These are phyloP conservation scores for Termitomyces sp. DNA, from an alignment of 768 basidiomycete species.

Conservation along the genomic window DNA sequence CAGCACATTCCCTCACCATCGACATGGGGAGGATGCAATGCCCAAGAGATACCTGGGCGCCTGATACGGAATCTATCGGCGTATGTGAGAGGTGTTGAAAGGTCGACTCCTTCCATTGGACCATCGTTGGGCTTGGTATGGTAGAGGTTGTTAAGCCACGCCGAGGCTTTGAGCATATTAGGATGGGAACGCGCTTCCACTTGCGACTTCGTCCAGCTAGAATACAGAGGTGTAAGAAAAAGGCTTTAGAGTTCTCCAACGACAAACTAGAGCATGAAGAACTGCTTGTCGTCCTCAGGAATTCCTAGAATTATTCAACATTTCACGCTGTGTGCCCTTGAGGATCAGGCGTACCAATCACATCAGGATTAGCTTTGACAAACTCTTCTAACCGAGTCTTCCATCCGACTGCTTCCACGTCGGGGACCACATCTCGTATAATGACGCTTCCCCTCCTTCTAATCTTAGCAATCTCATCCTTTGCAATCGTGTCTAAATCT, in stretches of 20 bases:
- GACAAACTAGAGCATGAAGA: slow-evolving; percentile 67
- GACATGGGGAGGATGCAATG: slow-evolving; percentile 37
- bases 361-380: slow-evolving; percentile 49
- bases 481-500: slow-evolving; percentile 42
- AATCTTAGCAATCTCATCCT: slow-evolving; percentile 43
- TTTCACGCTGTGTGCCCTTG: neutral
- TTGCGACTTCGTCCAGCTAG: slow-evolving; percentile 44
- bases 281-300: slow-evolving; percentile 59
- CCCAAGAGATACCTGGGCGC: slow-evolving; percentile 58
- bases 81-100: slow-evolving; percentile 59
- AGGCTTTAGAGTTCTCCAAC: neutral
- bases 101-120: slow-evolving; percentile 48
- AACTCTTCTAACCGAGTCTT: slow-evolving; percentile 52
- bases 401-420: slow-evolving; percentile 52
- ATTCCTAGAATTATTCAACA: slow-evolving; percentile 30
- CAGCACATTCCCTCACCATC: slow-evolving; percentile 29
- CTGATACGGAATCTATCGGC: slow-evolving; percentile 74
- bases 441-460: slow-evolving; percentile 55
- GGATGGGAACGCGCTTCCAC: slow-evolving; percentile 68
- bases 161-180: slow-evolving; percentile 50
- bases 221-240: neutral
- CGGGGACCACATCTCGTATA: slow-evolving; percentile 55
- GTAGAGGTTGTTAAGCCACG: slow-evolving; percentile 66
- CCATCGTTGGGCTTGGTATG: slow-evolving; percentile 30
- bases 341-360: slow-evolving; percentile 36